Evolutionary conservation across 306 rosid species (phyloP).

Genomic region (Citrullus amarus): DNA sequence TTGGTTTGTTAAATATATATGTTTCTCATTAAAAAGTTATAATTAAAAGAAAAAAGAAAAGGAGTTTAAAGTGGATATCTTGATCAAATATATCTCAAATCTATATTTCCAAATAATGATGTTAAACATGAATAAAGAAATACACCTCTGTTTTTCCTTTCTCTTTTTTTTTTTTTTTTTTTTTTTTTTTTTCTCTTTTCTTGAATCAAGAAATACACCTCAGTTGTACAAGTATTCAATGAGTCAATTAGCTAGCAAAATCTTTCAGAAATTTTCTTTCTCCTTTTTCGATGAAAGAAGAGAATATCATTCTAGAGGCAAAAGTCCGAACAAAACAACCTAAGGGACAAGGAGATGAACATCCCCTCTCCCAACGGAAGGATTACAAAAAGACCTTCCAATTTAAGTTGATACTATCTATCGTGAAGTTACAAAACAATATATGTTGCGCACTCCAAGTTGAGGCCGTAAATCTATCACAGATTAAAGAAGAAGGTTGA

Average conservation of each 20-base stretch:
- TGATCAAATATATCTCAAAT: not conserved
- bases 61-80: not conserved
- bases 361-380: too few relatives aligned
- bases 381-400: too few relatives aligned
- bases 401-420: too few relatives aligned
- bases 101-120: not conserved
- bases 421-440: too few relatives aligned
- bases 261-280: not conserved
- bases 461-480: not conserved
- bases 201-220: not conserved
- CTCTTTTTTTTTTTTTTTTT: too few relatives aligned
- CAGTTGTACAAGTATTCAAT: not conserved
- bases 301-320: too few relatives aligned
- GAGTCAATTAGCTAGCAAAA: not conserved
- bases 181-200: too few relatives aligned
- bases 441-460: too few relatives aligned
- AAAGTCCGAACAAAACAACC: too few relatives aligned
- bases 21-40: not conserved
- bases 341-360: too few relatives aligned
- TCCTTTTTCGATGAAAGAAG: too few relatives aligned
- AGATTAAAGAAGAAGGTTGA: not conserved
- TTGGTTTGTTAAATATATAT: not conserved
- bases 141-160: not conserved
- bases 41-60: not conserved
- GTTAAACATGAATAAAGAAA: not conserved